Base-by-base conservation (phyloP, 257 asterid genomes). In the Leptodermis oblonga region DNA sequence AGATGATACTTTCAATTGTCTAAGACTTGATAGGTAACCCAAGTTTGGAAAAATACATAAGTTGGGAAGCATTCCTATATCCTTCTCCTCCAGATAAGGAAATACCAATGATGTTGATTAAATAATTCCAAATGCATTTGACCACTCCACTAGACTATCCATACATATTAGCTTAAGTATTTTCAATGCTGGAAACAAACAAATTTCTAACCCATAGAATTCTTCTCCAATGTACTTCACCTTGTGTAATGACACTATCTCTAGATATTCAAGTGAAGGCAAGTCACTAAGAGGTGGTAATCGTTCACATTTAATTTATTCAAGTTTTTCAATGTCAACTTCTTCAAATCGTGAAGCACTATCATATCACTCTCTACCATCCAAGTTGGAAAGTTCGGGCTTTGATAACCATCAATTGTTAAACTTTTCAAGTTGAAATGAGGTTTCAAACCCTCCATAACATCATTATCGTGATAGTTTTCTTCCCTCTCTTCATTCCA, bases 241-340 rank as follows among this genome's bases (percentile, higher is more conserved):
- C n/a, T n/a, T n/a, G n/a, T n/a, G n/a, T n/a, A n/a, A n/a, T n/a
- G n/a, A n/a, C n/a, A n/a, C n/a, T n/a, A n/a, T 53, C 12, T 18
- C 3, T 2, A 62, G 45, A 33, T 12, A 7, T 68, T 62, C n/a
- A 3, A 77, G 77, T 25, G 26, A 22, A 18, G 71, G 65, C 26
- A 72, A 60, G 48, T 59, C 59, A 62, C 81, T 77, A 22, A 72
- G 71, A 20, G 77, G 33, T 22, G 74, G 77, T 36, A 77, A 10
- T 22, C 48, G n/a, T 25, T 49, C 61, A 17, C 70, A 39, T 22
- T 15, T n/a, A n/a, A n/a, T n/a, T n/a, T 36, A 45, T 25, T 20
- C 18, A 78, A 73, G 7, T 8, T 0, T n/a, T n/a, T n/a, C n/a
- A n/a, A n/a, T n/a, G n/a, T n/a, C n/a, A n/a, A n/a, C n/a, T n/a